Conservation (phyloP, 2,329 filamentous ascomycete species). For the Hypoxylon sp. region DNA sequence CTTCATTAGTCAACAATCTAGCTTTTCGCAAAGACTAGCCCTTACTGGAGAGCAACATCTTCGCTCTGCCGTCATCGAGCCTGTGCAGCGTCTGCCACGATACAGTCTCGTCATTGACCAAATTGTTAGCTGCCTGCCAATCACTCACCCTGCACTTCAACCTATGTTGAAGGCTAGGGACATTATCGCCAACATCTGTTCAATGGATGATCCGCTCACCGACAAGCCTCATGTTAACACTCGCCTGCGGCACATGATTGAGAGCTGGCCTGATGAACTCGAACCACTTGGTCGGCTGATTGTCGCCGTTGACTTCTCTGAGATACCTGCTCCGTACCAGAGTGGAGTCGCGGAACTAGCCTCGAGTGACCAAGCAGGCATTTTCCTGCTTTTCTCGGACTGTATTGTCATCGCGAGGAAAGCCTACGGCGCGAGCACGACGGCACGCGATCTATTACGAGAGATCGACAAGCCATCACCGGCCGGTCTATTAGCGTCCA, state of each 20-base stretch:
- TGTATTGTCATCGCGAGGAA: slow-evolving; percentile 84
- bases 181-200: slow-evolving; percentile 96
- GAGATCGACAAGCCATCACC: slow-evolving; percentile 87
- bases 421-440: slow-evolving; percentile 71
- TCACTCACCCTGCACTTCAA: slow-evolving; percentile 87
- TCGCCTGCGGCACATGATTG: slow-evolving; percentile 81
- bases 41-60: slow-evolving; percentile 91
- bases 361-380: slow-evolving; percentile 69
- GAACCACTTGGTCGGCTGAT: slow-evolving; percentile 84
- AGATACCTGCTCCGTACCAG: slow-evolving; percentile 80
- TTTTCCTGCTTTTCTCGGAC: slow-evolving; percentile 89
- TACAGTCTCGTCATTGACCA: slow-evolving; percentile 98
- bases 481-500: slow-evolving; percentile 72
- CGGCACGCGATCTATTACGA: slow-evolving; percentile 82
- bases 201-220: slow-evolving; percentile 80
- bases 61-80: slow-evolving; percentile 93
- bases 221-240: slow-evolving; percentile 82
- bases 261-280: slow-evolving; percentile 81
- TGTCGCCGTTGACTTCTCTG: slow-evolving; percentile 83
- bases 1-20: slow-evolving; percentile 85
- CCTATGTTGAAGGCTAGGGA: slow-evolving; percentile 90
- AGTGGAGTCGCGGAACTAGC: slow-evolving; percentile 57
- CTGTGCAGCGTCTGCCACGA: slow-evolving; percentile 91
- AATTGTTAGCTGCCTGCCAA: slow-evolving; percentile 87
- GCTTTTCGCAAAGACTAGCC: slow-evolving; percentile 83